Percentiles rank a stretch among this genome's conserved stretches.
These are phyloP conservation scores for Acacia pycnantha DNA, from an alignment of 331 rosid genomes.

Conservation along the genomic window DNA sequence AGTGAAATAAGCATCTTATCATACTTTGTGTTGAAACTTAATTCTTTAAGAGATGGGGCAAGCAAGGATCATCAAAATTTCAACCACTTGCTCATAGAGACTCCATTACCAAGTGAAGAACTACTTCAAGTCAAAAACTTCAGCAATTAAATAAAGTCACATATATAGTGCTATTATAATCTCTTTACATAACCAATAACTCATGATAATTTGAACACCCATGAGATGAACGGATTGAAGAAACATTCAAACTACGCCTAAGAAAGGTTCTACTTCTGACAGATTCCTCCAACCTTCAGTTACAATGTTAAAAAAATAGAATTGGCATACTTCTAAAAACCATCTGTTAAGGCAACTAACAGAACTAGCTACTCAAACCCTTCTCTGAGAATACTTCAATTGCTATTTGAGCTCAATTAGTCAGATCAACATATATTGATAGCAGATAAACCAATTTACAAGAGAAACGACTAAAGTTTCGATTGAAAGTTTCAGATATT, in stretches of 20 bases:
- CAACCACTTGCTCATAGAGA: neutral
- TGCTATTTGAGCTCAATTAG: neutral
- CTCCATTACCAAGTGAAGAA: neutral
- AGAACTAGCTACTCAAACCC: neutral
- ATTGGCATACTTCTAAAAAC: neutral
- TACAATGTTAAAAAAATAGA: neutral
- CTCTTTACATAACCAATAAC: neutral
- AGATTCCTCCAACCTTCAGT: neutral
- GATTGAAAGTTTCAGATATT: constrained; percentile 2
- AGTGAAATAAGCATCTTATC: neutral
- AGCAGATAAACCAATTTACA: constrained; percentile 23
- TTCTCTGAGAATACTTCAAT: neutral
- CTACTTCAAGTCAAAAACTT: neutral
- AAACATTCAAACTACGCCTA: neutral
- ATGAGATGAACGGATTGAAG: neutral
- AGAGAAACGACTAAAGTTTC: constrained; percentile 18
- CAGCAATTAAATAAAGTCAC: neutral
- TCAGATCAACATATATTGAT: constrained; percentile 18
- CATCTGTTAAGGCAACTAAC: neutral
- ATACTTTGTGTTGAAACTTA: neutral
- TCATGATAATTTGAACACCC: neutral
- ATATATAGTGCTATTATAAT: neutral
- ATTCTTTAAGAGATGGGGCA: neutral
- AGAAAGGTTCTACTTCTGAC: neutral
- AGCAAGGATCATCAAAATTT: neutral